These are phyloP conservation scores for Penicillium lagena DNA, from an alignment of 495 filamentous ascomycete species.

Conservation along the genomic window DNA sequence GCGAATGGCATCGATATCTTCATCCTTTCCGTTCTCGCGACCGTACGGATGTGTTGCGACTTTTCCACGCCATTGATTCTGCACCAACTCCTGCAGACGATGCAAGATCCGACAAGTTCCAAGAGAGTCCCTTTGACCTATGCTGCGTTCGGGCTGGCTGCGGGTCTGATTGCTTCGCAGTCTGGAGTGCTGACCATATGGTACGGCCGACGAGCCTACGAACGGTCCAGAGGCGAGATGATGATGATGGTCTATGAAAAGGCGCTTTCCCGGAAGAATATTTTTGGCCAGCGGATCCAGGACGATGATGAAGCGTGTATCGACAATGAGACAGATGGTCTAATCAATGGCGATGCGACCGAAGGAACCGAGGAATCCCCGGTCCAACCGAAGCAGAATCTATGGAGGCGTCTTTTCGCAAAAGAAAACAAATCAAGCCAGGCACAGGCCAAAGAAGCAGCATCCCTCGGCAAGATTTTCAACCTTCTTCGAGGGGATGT, in stretches of 20 bases:
- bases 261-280: conserved; percentile 64
- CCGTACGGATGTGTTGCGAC: conserved; percentile 56
- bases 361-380: conserved; percentile 1
- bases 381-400: not conserved
- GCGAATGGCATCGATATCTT: conserved; percentile 73
- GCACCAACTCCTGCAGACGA: conserved; percentile 62
- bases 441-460: conserved; percentile 44
- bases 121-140: conserved; percentile 57
- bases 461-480: conserved; percentile 77
- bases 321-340: conserved; percentile 1
- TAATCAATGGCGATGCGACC: not conserved
- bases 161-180: conserved; percentile 57
- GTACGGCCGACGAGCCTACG: conserved; percentile 70
- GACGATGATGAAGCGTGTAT: conserved; percentile 3
- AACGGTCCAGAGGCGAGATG: conserved; percentile 75
- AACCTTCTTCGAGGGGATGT: conserved; percentile 74
- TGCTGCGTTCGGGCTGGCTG: conserved; percentile 51
- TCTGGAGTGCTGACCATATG: conserved; percentile 64
- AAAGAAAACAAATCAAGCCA: conserved; percentile 9
- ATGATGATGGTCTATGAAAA: conserved; percentile 87
- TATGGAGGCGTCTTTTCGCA: conserved; percentile 8
- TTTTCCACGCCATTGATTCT: conserved; percentile 62
- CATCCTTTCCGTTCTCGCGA: conserved; percentile 53
- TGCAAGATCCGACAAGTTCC: conserved; percentile 45
- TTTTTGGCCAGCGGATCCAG: conserved; percentile 42